Evolutionary conservation across 2,329 filamentous ascomycete genomes (phyloP).

Genomic region (Hypoxylon sp.): DNA sequence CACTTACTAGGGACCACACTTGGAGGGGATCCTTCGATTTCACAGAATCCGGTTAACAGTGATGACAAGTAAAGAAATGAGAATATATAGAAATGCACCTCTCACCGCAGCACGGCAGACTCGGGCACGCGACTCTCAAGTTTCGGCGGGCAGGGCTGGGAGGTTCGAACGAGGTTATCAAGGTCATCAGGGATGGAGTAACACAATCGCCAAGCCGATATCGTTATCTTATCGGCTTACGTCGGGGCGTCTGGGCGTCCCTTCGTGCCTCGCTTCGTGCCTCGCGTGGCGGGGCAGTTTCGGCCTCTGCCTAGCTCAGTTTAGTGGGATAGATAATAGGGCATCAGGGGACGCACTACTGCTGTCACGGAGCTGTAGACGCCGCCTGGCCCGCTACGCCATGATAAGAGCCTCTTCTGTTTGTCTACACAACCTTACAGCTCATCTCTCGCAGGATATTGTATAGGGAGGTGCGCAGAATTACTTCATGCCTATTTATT

Average conservation of each 20-base stretch:
- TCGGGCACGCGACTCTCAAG: conserved; percentile 23
- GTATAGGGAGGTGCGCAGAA: too few species aligned
- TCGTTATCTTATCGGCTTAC: conserved; percentile 34
- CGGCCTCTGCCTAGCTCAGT: not conserved
- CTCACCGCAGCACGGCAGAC: not conserved
- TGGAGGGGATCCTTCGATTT: conserved; percentile 3
- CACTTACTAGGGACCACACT: conserved; percentile 4
- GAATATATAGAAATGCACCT: not conserved
- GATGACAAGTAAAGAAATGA: conserved; percentile 4
- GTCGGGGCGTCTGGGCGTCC: conserved; percentile 16
- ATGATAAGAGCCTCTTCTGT: not conserved
- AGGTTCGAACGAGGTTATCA: conserved; percentile 12
- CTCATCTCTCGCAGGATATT: not conserved
- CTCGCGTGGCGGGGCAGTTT: not conserved
- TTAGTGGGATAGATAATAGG: not conserved
- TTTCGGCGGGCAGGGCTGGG: conserved; percentile 14
- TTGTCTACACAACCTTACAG: not conserved
- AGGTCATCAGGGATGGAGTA: conserved; percentile 22
- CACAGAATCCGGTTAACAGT: conserved; percentile 1
- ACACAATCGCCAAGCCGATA: conserved; percentile 26
- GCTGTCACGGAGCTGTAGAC: too few species aligned
- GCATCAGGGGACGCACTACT: not conserved
- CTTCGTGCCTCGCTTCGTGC: too few species aligned
- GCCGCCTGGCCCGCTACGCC: too few species aligned
- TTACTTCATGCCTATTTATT: not conserved